These are phyloP conservation scores for Mucor piriformis DNA, from an alignment of 371 early-diverging fungal genomes.

Conservation along the genomic window DNA sequence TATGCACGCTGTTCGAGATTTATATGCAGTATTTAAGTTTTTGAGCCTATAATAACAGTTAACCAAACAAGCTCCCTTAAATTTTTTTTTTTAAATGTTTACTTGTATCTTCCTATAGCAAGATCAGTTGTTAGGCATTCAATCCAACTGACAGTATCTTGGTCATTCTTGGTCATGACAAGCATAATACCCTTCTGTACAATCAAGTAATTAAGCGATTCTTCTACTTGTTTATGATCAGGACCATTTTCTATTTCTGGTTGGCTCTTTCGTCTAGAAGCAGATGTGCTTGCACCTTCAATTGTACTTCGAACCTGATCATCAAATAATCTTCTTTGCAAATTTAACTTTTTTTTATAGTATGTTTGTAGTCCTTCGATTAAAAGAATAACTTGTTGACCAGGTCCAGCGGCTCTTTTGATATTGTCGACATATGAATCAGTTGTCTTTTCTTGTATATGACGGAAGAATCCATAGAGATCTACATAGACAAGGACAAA, in stretches of 20 bases:
- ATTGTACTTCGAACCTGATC: slow-evolving; percentile 36
- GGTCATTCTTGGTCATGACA: slow-evolving; percentile 46
- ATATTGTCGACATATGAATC: slow-evolving; percentile 27
- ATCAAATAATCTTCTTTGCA: slow-evolving; percentile 41
- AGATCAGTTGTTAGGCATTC: slow-evolving; percentile 64
- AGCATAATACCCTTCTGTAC: slow-evolving; percentile 43
- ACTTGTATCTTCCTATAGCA: slow-evolving; percentile 63
- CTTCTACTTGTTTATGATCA: slow-evolving; percentile 36
- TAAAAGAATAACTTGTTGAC: slow-evolving; percentile 45
- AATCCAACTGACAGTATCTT: slow-evolving; percentile 57
- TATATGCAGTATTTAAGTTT: slow-evolving; percentile 19
- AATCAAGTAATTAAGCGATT: slow-evolving; percentile 43
- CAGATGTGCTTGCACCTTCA: neutral
- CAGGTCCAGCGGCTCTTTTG: slow-evolving; percentile 4
- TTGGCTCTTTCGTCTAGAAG: slow-evolving; percentile 16
- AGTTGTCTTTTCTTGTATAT: slow-evolving; percentile 28
- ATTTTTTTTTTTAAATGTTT: neutral
- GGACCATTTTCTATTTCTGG: slow-evolving; percentile 25
- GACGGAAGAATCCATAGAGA: slow-evolving; percentile 32
- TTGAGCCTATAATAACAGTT: slow-evolving; percentile 1
- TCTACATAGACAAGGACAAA: slow-evolving; percentile 48
- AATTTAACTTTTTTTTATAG: slow-evolving; percentile 41
- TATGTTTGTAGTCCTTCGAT: slow-evolving; percentile 61
- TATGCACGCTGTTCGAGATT: slow-evolving; percentile 52
- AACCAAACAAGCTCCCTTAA: neutral